These are phyloP conservation scores for Trametes punicea DNA, from an alignment of 768 basidiomycete species.

Conservation along the genomic window DNA sequence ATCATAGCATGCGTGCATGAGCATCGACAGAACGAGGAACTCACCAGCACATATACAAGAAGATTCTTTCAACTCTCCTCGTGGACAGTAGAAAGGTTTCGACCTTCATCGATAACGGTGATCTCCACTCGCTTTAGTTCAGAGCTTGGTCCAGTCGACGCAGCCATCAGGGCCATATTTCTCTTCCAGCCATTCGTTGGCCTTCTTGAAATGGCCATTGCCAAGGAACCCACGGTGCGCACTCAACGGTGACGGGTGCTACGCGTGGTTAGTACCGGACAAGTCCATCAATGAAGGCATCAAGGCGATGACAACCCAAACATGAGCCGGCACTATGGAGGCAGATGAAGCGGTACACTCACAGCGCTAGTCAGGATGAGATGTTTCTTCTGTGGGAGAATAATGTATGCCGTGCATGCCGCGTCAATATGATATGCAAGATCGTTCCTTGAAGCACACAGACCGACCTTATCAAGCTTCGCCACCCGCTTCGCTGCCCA, in stretches of 20 bases:
- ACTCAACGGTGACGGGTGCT: conserved; percentile 85
- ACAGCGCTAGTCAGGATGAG: conserved; percentile 75
- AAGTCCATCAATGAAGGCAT: background rate
- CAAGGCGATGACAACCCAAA: background rate
- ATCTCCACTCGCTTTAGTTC: background rate
- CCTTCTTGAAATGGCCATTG: conserved; percentile 83
- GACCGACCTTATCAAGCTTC: conserved; percentile 66
- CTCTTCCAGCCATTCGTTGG: conserved; percentile 82
- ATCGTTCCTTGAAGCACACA: background rate
- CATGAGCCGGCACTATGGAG: background rate
- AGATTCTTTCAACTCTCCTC: too few species aligned
- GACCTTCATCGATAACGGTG: too few species aligned
- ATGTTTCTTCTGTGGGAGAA: conserved; percentile 61
- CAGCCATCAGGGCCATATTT: conserved; percentile 70
- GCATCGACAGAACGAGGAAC: too few species aligned
- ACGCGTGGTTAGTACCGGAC: conserved; percentile 19
- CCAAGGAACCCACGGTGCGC: conserved; percentile 81
- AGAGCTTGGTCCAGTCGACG: conserved; percentile 70
- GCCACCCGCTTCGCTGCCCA: conserved; percentile 83
- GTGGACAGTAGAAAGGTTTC: background rate
- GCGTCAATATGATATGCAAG: background rate
- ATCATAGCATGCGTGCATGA: too few species aligned
- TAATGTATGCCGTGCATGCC: background rate
- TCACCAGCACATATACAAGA: too few species aligned
- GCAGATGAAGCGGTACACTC: conserved; percentile 30